Conservation (phyloP, 495 filamentous ascomycete species). For the Terfezia claveryi region DNA sequence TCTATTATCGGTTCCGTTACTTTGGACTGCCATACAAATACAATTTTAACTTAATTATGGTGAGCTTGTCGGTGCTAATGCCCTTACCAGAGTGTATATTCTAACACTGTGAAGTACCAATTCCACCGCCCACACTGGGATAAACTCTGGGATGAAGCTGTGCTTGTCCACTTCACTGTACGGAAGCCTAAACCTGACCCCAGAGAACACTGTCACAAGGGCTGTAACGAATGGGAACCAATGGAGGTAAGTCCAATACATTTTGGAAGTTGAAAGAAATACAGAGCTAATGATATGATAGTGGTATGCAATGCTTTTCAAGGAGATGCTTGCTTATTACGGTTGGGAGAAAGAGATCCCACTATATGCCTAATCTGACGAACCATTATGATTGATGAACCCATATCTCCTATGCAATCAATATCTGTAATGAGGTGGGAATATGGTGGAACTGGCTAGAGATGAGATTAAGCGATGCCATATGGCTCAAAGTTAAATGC, state of each 20-base stretch:
- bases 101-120: conserved; percentile 9
- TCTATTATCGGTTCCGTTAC: conserved; percentile 14
- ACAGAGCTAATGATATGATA: conserved; percentile 2
- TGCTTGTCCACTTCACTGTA: conserved; percentile 16
- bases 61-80: neutral
- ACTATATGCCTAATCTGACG: conserved; percentile 10
- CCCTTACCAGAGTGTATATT: neutral
- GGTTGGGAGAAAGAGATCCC: conserved; percentile 18
- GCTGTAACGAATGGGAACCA: conserved; percentile 14
- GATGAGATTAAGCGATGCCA: no score
- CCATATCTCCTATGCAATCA: no score
- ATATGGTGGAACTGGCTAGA: no score
- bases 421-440: no score
- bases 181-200: conserved; percentile 10
- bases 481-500: no score
- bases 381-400: no score
- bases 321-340: conserved; percentile 14
- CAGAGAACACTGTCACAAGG: conserved; percentile 11
- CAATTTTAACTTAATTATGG: conserved; percentile 17
- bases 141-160: conserved; percentile 16
- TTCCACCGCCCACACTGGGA: conserved; percentile 14
- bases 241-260: conserved; percentile 7
- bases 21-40: conserved; percentile 19
- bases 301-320: conserved; percentile 17
- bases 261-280: neutral